Conservation (phyloP, 73 alveolate species). For the Stentor roeselii region DNA sequence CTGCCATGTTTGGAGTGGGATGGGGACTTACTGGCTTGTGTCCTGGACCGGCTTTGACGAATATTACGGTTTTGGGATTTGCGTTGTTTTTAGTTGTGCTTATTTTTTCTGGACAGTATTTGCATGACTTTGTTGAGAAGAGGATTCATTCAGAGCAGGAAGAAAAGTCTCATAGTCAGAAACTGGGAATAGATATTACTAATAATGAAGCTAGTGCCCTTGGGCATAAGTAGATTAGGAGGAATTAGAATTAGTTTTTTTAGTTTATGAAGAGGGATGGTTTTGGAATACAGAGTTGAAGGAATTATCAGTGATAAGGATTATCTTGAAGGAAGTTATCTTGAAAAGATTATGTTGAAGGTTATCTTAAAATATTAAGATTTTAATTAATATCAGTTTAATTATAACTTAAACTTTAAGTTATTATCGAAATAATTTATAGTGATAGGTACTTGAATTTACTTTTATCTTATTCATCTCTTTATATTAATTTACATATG, state of each 20-base stretch:
- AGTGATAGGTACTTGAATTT: too few relatives aligned
- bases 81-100: background rate
- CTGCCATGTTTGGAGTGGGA: slow-evolving; percentile 95
- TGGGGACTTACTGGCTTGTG: slow-evolving; percentile 98
- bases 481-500: too few relatives aligned
- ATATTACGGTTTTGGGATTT: background rate
- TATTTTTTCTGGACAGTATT: background rate
- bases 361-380: too few relatives aligned
- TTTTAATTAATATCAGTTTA: too few relatives aligned
- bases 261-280: background rate
- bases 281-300: background rate
- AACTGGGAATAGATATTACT: too few relatives aligned
- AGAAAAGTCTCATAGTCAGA: background rate
- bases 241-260: background rate
- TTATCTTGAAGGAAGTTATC: background rate
- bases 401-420: too few relatives aligned
- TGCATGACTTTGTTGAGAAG: background rate
- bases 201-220: background rate
- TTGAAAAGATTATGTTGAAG: too few relatives aligned
- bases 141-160: background rate
- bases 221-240: background rate
- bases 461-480: too few relatives aligned
- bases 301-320: background rate
- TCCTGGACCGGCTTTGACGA: slow-evolving; percentile 96
- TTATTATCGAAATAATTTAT: too few relatives aligned